These are phyloP conservation scores for Globisporangium uncinulatum DNA, from an alignment of 352 stramenopile species.

Conservation along the genomic window DNA sequence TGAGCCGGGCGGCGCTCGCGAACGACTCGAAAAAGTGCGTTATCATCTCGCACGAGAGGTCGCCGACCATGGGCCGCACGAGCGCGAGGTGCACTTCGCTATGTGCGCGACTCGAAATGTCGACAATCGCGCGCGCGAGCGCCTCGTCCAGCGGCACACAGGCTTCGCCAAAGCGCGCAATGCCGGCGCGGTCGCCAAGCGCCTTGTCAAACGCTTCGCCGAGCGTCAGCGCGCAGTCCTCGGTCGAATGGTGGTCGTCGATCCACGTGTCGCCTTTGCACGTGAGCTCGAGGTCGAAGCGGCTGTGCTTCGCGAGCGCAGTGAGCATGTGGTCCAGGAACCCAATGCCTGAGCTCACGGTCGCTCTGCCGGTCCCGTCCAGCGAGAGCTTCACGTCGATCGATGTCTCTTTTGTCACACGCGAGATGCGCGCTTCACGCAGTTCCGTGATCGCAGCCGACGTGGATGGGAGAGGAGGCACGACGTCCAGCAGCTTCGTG, in stretches of 20 bases:
- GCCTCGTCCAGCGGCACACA: conserved; percentile 90
- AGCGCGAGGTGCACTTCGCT: conserved; percentile 88
- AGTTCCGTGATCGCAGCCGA: neutral
- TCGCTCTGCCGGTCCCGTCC: conserved; percentile 84
- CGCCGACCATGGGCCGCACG: conserved; percentile 74
- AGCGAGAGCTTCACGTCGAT: conserved; percentile 87
- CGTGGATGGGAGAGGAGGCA: conserved; percentile 19
- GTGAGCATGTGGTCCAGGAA: conserved; percentile 93
- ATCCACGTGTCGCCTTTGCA: conserved; percentile 94
- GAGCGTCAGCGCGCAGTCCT: conserved; percentile 93
- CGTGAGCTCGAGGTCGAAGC: conserved; percentile 85
- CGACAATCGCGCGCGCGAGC: conserved; percentile 88
- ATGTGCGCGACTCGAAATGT: conserved; percentile 93
- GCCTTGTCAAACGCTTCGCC: conserved; percentile 91
- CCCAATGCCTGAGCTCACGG: conserved; percentile 86
- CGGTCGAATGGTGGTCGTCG: conserved; percentile 95
- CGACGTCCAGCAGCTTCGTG: conserved; percentile 75
- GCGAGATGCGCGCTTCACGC: conserved; percentile 44
- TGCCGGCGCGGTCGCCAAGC: conserved; percentile 85
- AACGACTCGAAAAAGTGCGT: conserved; percentile 94
- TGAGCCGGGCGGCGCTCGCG: conserved; percentile 88
- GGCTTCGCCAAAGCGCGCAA: conserved; percentile 86
- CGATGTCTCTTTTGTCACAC: conserved; percentile 93
- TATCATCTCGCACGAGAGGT: conserved; percentile 94
- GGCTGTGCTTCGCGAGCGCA: conserved; percentile 85